Evolutionary conservation across 768 basidiomycete species (phyloP), one percentile per base, ranked within the genome.

Genomic region (Boletus subparvulus): DNA sequence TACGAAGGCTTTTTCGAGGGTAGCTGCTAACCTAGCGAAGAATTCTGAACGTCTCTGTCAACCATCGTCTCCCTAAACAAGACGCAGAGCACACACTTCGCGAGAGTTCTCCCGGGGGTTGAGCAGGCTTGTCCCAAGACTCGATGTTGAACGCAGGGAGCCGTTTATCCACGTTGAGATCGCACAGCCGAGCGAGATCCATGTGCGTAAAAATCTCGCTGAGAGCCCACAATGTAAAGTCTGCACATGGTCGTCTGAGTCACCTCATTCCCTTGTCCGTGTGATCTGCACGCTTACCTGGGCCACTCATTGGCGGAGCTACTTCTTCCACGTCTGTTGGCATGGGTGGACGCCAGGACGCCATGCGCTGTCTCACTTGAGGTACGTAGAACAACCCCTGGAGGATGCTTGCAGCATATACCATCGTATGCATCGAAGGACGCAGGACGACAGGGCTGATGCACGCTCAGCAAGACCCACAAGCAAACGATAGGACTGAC

Each of bases 391-490:
- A 89, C 4, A 92, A 63, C 0, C 81, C 83, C 33, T 67, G 60
- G 58, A 73, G 54, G 50, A 90, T 78, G 64, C 89, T 71, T 1
- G 85, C 81, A 24, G 85, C 85, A 58, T 88, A 85, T 3, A 80
- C 78, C 28, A 82, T 71, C 1, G 75, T 72, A 1, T 82, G 70
- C 21, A 68, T 62, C 19, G 82, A 80, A 1, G 87, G 80, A 24
- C 89, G 86, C 21, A 91, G 62, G 9, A 85, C 85, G 33, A 91
- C 79, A 13, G 90, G 90, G n/a, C 89, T 92, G 52, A 16, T 5
- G 19, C 33, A 14, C 8, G 28, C 45, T 63, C 26, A 68, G 47
- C 39, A 16, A 42, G 6, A 32, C 17, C 21, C 39, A 48, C 36
- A 21, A n/a, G 1, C 24, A 1, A n/a, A 24, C 24, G 11, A 14